Evolutionary conservation across 1,284 basidiomycete species (phyloP).

Genomic region (Leucoagaricus sp.): DNA sequence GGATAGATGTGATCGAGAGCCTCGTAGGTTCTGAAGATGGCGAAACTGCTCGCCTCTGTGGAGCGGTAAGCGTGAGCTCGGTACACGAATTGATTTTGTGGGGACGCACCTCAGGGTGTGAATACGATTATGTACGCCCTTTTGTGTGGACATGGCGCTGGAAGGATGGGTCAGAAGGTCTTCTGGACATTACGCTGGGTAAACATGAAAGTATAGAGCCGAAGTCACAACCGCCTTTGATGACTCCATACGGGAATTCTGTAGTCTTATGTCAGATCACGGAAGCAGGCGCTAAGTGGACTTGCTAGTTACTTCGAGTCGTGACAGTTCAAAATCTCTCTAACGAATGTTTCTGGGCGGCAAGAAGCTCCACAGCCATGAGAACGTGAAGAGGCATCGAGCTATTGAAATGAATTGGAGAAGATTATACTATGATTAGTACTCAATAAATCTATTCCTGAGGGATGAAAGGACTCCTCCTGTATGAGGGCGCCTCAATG

Average conservation of each 20-base stretch:
- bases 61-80: too few species aligned
- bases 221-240: not conserved
- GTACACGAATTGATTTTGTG: too few species aligned
- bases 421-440: slow-evolving; percentile 1
- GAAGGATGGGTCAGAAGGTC: not conserved
- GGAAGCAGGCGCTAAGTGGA: not conserved
- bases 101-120: slow-evolving; percentile 46
- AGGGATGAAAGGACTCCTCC: slow-evolving; percentile 77
- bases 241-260: not conserved
- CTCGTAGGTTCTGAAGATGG: slow-evolving; percentile 54
- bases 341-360: too few species aligned
- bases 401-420: not conserved
- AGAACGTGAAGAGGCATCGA: too few species aligned
- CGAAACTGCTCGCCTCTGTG: slow-evolving; percentile 74
- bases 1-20: slow-evolving; percentile 39
- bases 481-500: slow-evolving; percentile 69
- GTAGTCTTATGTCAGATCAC: too few species aligned
- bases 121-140: slow-evolving; percentile 49
- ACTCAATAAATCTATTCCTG: slow-evolving; percentile 50
- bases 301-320: too few species aligned
- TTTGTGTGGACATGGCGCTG: slow-evolving; percentile 22
- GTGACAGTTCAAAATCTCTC: too few species aligned
- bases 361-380: too few species aligned
- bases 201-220: not conserved
- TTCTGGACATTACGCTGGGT: slow-evolving; percentile 1